phyloP scores from a whole-genome alignment of 1,284 basidiomycete genomes.

The Fomitopsis palustris region DNA sequence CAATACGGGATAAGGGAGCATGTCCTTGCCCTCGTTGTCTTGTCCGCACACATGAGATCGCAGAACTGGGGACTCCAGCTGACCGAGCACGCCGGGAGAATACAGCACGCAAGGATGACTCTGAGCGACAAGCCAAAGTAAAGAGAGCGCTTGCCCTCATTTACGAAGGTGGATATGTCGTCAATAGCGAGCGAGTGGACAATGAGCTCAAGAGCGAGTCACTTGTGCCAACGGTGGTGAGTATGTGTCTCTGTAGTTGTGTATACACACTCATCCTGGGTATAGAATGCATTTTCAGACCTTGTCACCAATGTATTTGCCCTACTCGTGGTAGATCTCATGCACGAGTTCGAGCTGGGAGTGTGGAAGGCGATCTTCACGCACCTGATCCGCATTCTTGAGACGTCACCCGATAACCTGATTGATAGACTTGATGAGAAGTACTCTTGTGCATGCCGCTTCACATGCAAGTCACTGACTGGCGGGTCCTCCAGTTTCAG shows the following conservation, averaged over 20 bases:
- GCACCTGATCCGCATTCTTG: conserved; percentile 8
- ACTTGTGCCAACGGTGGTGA: not conserved
- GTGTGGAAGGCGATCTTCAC: conserved; percentile 28
- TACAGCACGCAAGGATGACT: no score
- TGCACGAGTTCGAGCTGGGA: conserved; percentile 37
- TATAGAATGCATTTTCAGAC: conserved; percentile 23
- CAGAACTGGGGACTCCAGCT: no score
- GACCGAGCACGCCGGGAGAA: no score
- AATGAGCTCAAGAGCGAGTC: not conserved
- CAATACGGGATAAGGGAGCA: no score
- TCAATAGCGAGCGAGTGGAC: not conserved
- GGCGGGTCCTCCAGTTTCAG: conserved; percentile 18
- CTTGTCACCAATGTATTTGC: conserved; percentile 25
- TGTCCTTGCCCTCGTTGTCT: no score
- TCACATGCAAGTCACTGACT: not conserved
- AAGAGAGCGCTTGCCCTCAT: not conserved
- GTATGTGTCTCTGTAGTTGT: not conserved
- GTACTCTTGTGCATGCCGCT: conserved; percentile 5
- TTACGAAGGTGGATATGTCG: not conserved
- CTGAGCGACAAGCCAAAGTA: no score
- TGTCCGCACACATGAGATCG: no score
- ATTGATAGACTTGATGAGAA: conserved; percentile 8
- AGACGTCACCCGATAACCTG: not conserved
- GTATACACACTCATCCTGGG: not conserved
- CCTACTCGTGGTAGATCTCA: conserved; percentile 30